Base-by-base conservation (phyloP, 148 eudicot genomes). In the Rhododendron vialii region DNA sequence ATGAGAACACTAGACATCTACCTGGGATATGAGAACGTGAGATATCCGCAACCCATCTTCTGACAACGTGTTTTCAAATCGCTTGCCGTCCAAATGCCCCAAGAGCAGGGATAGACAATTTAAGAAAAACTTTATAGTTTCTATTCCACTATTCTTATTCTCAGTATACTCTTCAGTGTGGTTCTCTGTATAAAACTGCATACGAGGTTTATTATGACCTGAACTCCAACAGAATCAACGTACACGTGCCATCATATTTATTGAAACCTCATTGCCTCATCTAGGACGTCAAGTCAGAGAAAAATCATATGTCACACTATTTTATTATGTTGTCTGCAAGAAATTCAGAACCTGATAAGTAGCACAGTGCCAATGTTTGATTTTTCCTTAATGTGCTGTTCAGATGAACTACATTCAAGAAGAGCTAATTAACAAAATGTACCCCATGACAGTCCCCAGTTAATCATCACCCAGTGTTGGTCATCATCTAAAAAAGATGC, bases 61-160 rank as follows among this genome's bases (percentile, higher is more conserved):
- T 50, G 90, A 85, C 41, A 90, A 86, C 47, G 86, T 84, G 69
- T 82, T 90, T 85, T 89, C 93, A 86, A 93, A 91, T 88, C 80
- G 91, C 89, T 91, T 92, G 83, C 82, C 28, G 88, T 91, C 90
- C 81, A 92, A 76, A 78, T 90, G 94, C 30, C 96, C 98, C 88
- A 95, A 86, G 59, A 94, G 86, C 91, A 95, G 96, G 82, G 93
- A 87, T 78, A 94, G 86, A 87, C 98, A 94, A 78, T 91, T 95
- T 71, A 95, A 81, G 89, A 95, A 95, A 87, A 95, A 94, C 78
- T 91, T 93, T 81, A 87, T 87, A 71, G 95, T 95, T 87, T 92
- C 95, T 80, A 78, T 82, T 81, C 93, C 88, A 85, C 94, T 91
- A 69, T 91, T 93, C 80, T 86, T 87, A 81, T 90, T 89, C 82